These are phyloP conservation scores for Phytophthora megakarya DNA, from an alignment of 352 stramenopile genomes.

Conservation along the genomic window DNA sequence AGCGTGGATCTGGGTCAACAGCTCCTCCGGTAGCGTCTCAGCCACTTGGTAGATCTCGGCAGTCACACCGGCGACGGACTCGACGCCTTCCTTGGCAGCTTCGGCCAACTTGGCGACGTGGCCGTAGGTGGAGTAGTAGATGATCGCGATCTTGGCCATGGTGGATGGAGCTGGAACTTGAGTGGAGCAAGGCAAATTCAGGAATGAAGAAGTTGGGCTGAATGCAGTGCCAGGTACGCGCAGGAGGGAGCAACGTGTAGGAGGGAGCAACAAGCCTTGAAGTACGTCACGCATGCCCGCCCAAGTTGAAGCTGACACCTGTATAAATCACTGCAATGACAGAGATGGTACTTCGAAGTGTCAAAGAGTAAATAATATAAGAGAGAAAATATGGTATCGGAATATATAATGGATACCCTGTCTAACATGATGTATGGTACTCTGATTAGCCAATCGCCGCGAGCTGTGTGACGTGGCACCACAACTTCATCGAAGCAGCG, in stretches of 20 bases:
- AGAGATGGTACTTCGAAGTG: not conserved
- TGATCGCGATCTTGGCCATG: slow-evolving; percentile 37
- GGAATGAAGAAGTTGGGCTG: slow-evolving; percentile 12
- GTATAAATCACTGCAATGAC: not conserved
- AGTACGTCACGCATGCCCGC: not conserved
- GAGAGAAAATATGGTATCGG: not conserved
- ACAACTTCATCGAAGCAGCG: not conserved
- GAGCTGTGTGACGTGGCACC: slow-evolving; percentile 23
- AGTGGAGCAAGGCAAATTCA: slow-evolving; percentile 22
- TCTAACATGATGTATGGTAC: not conserved
- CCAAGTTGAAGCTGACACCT: slow-evolving; percentile 16
- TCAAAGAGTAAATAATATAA: not conserved
- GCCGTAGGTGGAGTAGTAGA: slow-evolving; percentile 40
- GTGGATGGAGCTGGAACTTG: slow-evolving; percentile 14
- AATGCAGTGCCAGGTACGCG: not conserved
- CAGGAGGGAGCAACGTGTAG: slow-evolving; percentile 3
- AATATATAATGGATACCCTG: not conserved
- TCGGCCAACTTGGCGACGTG: slow-evolving; percentile 30
- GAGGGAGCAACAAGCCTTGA: not conserved
- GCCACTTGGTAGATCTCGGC: slow-evolving; percentile 31
- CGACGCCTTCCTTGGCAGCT: slow-evolving; percentile 24
- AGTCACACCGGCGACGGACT: slow-evolving; percentile 30
- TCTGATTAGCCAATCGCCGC: slow-evolving; percentile 23
- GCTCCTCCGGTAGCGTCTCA: slow-evolving; percentile 21
- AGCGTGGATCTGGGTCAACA: slow-evolving; percentile 20